Percentiles rank a stretch among this genome's conserved stretches.
Evolutionary conservation across 2,329 filamentous ascomycete species (phyloP).

Genomic region (Aspergillus nomiae): DNA sequence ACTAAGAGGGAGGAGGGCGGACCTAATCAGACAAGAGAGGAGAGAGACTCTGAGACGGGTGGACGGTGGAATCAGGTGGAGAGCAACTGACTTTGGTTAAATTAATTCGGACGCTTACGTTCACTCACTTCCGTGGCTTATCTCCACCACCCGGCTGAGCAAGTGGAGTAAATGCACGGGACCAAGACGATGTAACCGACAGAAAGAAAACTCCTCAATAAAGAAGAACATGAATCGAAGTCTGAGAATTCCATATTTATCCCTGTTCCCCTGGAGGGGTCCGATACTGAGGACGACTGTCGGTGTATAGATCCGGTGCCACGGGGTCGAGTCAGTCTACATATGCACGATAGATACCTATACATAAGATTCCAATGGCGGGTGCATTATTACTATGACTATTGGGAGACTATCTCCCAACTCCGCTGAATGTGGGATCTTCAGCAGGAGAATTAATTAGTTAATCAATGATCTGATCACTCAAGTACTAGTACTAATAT

Average conservation of each 20-base stretch:
- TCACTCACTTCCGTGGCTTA: constrained; percentile 9
- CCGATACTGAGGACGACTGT: too few species aligned
- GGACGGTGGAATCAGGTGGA: background rate
- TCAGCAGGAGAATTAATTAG: background rate
- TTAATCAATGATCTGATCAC: background rate
- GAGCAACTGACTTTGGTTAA: constrained; percentile 6
- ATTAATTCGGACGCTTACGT: constrained; percentile 2
- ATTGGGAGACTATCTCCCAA: background rate
- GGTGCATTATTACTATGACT: background rate
- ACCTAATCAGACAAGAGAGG: background rate
- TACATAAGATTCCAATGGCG: background rate
- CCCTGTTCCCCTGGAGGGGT: too few species aligned
- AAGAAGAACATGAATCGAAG: background rate
- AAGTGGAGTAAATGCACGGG: constrained; percentile 3
- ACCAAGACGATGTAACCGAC: background rate
- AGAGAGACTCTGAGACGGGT: background rate
- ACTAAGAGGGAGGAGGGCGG: constrained; percentile 7
- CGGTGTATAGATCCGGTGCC: background rate
- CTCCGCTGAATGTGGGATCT: background rate
- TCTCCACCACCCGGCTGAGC: constrained; percentile 6
- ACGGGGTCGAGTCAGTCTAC: background rate
- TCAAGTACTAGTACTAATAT: background rate
- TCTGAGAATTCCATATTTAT: too few species aligned
- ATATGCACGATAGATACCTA: background rate
- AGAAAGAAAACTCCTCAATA: background rate